These are phyloP conservation scores for Boeremia exigua DNA, from an alignment of 2,329 filamentous ascomycete species.

Conservation along the genomic window DNA sequence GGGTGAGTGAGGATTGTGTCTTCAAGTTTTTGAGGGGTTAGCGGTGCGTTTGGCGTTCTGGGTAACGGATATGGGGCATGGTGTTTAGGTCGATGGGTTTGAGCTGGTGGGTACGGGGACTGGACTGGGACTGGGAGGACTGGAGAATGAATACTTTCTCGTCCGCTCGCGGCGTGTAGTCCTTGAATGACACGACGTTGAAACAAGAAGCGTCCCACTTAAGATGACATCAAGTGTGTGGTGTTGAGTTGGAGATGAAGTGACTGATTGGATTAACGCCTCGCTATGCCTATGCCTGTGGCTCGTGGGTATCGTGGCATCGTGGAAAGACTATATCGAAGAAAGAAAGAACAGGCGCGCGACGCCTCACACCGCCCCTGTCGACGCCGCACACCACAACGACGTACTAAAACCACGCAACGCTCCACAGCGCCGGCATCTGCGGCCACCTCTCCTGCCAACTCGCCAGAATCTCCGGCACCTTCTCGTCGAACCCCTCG, in stretches of 20 bases:
- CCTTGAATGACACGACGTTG: no score
- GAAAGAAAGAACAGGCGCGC: not conserved
- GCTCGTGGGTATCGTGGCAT: constrained; percentile 28
- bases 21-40: not conserved
- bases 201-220: no score
- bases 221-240: no score
- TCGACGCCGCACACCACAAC: not conserved
- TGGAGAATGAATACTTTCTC: no score
- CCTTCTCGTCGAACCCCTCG: constrained; percentile 85
- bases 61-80: no score
- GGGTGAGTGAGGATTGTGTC: not conserved
- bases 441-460: constrained; percentile 98
- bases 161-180: no score
- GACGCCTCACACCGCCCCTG: no score
- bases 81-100: not conserved
- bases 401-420: constrained; percentile 79
- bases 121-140: not conserved
- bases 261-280: constrained; percentile 18
- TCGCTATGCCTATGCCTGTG: constrained; percentile 23
- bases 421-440: constrained; percentile 88
- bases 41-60: not conserved
- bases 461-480: constrained; percentile 86
- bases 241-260: no score
- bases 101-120: no score
- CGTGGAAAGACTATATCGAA: not conserved